Conservation (phyloP, 306 rosid species). For the Styphnolobium japonicum region DNA sequence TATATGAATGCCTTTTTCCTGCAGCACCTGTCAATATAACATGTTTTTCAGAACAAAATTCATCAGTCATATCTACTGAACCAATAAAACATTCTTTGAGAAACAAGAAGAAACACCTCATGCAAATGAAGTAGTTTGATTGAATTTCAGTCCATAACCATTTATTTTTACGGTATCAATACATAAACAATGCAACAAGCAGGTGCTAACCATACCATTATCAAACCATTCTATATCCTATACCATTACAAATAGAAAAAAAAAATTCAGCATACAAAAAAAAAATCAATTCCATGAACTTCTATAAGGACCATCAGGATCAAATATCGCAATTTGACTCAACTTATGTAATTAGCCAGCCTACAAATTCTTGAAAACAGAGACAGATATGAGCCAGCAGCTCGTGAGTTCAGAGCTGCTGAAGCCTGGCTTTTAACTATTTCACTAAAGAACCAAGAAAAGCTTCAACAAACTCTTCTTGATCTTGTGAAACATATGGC, state of each 20-base stretch:
- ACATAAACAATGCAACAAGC: conserved; percentile 10
- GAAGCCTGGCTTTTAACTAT: not conserved
- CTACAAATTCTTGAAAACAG: not conserved
- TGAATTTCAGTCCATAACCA: not conserved
- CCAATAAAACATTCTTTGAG: conserved; percentile 5
- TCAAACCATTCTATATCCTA: not conserved
- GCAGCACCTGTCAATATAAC: conserved; percentile 66
- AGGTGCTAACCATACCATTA: not conserved
- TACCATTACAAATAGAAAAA: not conserved
- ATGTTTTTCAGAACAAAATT: conserved; percentile 21
- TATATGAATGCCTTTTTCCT: conserved; percentile 81
- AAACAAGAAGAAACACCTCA: not conserved
- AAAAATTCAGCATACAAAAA: not conserved
- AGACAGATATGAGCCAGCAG: not conserved
- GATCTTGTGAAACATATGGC: not conserved
- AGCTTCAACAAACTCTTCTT: not conserved
- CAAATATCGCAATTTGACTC: not conserved
- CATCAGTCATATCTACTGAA: conserved; percentile 3
- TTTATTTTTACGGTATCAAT: not conserved
- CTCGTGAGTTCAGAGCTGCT: not conserved
- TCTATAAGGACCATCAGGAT: not conserved
- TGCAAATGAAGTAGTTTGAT: not conserved
- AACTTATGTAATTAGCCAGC: not conserved
- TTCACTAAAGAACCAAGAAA: conserved; percentile 3
- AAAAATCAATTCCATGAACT: not conserved